phyloP scores from a whole-genome alignment of 805 yeast genomes.

The Yamadazyma insecticola region DNA sequence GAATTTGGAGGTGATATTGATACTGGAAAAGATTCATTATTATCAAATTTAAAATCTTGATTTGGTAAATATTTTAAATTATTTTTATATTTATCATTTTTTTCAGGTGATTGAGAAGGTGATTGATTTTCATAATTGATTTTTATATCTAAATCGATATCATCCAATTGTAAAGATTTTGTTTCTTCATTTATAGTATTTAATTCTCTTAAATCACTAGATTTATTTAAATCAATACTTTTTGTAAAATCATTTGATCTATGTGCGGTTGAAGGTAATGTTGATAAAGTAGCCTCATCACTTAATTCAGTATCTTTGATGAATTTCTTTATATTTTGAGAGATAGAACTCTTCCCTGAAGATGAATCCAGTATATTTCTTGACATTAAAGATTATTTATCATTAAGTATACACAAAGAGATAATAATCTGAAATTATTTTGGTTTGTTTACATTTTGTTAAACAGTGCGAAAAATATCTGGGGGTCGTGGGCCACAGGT shows the following conservation, averaged over 20 bases:
- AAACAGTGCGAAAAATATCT: too few relatives aligned
- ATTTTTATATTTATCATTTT: slow-evolving; percentile 18
- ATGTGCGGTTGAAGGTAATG: slow-evolving; percentile 13
- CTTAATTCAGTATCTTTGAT: slow-evolving; percentile 25
- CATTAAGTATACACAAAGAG: too few relatives aligned
- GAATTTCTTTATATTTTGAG: slow-evolving; percentile 18
- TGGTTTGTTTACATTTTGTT: slow-evolving; percentile 4
- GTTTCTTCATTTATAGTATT: slow-evolving; percentile 8
- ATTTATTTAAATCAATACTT: neutral
- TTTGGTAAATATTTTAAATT: slow-evolving; percentile 32
- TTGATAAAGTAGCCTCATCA: slow-evolving; percentile 14
- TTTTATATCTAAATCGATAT: slow-evolving; percentile 7
- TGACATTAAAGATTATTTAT: too few relatives aligned
- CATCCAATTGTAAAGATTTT: slow-evolving; percentile 6
- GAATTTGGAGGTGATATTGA: slow-evolving; percentile 6
- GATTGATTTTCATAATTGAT: slow-evolving; percentile 3
- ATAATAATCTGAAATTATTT: slow-evolving; percentile 1
- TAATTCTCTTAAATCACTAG: neutral
- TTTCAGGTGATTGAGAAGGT: neutral
- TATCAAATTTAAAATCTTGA: slow-evolving; percentile 22
- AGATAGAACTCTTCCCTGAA: slow-evolving; percentile 16
- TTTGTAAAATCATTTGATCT: too few relatives aligned
- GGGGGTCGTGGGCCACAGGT: too few relatives aligned
- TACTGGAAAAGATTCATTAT: slow-evolving; percentile 5
- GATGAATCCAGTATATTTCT: slow-evolving; percentile 8